These are phyloP conservation scores for Arthrinium puccinioides DNA, from an alignment of 2,329 filamentous ascomycete genomes.

Conservation along the genomic window DNA sequence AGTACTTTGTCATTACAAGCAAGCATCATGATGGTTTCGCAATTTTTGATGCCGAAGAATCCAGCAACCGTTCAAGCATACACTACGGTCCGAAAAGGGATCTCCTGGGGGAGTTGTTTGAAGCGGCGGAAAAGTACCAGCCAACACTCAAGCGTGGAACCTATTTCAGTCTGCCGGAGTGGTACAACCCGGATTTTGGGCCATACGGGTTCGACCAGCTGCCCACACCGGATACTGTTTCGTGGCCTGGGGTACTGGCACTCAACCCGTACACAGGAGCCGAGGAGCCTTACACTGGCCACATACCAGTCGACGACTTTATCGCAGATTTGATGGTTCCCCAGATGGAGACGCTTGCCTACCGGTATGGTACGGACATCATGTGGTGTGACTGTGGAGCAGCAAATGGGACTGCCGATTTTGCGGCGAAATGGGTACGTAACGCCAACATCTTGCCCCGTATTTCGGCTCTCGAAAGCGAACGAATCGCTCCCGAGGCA, in stretches of 20 bases:
- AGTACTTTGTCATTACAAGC: constrained; percentile 33
- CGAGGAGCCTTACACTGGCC: constrained; percentile 30
- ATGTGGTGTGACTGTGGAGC: constrained; percentile 37
- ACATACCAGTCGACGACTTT: constrained; percentile 27
- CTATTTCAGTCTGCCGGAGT: constrained; percentile 36
- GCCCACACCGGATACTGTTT: constrained; percentile 15
- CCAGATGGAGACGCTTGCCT: constrained; percentile 33
- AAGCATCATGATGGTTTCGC: constrained; percentile 36
- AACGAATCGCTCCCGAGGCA: too few species aligned
- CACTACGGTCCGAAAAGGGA: constrained; percentile 30
- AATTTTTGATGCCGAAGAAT: constrained; percentile 27
- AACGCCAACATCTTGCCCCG: too few species aligned
- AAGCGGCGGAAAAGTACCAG: constrained; percentile 27
- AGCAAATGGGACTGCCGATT: constrained; percentile 28
- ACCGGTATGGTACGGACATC: constrained; percentile 32
- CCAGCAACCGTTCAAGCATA: constrained; percentile 27
- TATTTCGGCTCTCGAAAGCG: too few species aligned
- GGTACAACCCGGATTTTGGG: constrained; percentile 34
- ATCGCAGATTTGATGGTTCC: constrained; percentile 31
- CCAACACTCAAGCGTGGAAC: constrained; percentile 30
- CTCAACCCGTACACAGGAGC: constrained; percentile 30
- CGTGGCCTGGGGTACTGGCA: constrained; percentile 28
- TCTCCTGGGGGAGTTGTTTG: constrained; percentile 30
- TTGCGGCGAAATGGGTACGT: constrained; percentile 30
- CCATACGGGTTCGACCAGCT: constrained; percentile 29